Conservation (phyloP, 2,329 filamentous ascomycete species). For the Arthrocladium fulminans region DNA sequence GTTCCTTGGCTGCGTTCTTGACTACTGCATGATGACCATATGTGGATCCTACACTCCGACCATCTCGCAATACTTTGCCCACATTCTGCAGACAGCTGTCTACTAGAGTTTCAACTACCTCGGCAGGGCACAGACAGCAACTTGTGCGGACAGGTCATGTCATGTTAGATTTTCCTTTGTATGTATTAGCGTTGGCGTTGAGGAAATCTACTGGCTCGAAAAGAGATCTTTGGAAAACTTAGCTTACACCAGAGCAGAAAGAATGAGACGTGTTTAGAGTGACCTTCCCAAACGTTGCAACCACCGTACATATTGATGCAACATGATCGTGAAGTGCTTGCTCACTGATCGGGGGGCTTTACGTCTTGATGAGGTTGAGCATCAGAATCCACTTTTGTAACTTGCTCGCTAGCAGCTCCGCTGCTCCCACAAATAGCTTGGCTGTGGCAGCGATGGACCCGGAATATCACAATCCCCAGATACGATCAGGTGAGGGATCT, state of each 20-base stretch:
- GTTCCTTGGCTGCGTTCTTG: constrained; percentile 5
- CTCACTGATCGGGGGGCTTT: too few species aligned
- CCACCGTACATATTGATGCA: too few species aligned
- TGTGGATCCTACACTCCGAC: not conserved
- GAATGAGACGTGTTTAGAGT: not conserved
- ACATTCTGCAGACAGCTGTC: constrained; percentile 1
- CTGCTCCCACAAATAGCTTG: too few species aligned
- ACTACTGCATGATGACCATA: constrained; percentile 7
- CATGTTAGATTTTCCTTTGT: not conserved
- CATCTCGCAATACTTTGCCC: not conserved
- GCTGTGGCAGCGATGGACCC: too few species aligned
- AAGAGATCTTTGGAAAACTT: not conserved
- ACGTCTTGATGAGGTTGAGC: too few species aligned
- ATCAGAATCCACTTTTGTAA: too few species aligned
- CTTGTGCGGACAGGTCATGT: not conserved
- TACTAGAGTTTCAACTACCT: not conserved
- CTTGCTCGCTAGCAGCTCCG: too few species aligned
- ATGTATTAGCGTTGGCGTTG: constrained; percentile 1
- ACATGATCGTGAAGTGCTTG: too few species aligned
- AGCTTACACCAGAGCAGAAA: not conserved
- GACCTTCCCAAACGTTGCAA: too few species aligned
- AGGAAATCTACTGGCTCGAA: not conserved
- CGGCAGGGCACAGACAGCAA: not conserved
- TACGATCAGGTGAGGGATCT: too few species aligned
- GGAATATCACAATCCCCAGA: too few species aligned